Percentiles rank a stretch among this genome's conserved stretches.
Conservation (phyloP, 1,284 basidiomycete genomes). For the Cryptococcus floricola region DNA sequence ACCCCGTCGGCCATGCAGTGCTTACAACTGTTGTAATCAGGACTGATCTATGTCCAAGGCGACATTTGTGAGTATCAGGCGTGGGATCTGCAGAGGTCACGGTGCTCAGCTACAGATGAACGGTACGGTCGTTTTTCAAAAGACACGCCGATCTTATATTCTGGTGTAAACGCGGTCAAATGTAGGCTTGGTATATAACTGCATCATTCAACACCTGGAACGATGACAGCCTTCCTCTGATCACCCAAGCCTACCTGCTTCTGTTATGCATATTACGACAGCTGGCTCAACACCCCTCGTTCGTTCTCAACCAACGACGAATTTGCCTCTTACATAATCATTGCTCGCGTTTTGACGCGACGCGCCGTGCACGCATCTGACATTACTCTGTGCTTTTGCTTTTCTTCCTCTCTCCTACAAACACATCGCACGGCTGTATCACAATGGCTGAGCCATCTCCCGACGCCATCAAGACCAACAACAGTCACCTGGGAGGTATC, state of each 20-base stretch:
- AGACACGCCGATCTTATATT: too few species aligned
- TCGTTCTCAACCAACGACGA: neutral
- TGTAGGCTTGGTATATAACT: too few species aligned
- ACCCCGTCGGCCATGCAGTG: too few species aligned
- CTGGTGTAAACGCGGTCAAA: too few species aligned
- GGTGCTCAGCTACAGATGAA: too few species aligned
- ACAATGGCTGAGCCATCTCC: slow-evolving; percentile 34
- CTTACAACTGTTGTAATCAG: neutral
- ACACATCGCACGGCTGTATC: neutral
- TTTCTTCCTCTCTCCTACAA: neutral
- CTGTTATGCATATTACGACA: too few species aligned
- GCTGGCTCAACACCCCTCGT: too few species aligned
- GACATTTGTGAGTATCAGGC: neutral
- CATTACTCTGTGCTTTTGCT: neutral
- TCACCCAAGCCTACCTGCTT: too few species aligned
- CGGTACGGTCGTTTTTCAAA: too few species aligned
- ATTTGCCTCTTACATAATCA: slow-evolving; percentile 3
- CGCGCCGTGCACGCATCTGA: slow-evolving; percentile 2
- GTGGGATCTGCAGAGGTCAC: too few species aligned
- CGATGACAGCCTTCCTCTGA: too few species aligned
- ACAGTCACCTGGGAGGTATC: slow-evolving; percentile 48
- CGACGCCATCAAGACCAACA: slow-evolving; percentile 27
- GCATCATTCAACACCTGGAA: too few species aligned
- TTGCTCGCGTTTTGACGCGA: slow-evolving; percentile 2
- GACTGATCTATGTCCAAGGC: neutral